Evolutionary conservation across 495 filamentous ascomycete species (phyloP).

Genomic region (Penicillium psychrofluorescens): DNA sequence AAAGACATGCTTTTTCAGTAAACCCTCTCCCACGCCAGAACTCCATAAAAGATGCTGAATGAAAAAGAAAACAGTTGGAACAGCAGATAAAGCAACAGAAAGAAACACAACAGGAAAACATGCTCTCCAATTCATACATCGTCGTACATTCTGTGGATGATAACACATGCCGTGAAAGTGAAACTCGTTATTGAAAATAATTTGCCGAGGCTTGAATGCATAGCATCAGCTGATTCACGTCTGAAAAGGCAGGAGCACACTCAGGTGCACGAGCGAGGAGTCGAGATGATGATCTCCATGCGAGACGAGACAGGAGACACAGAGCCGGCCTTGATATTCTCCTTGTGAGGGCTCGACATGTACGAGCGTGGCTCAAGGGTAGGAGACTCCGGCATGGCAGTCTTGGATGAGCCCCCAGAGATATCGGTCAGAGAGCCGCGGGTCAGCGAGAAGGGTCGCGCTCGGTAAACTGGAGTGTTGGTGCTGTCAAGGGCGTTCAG

Average conservation of each 20-base stretch:
- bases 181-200: background rate
- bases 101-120: background rate
- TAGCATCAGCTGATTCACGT: background rate
- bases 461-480: slow-evolving; percentile 22
- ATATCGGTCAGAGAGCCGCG: slow-evolving; percentile 25
- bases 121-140: slow-evolving; percentile 2
- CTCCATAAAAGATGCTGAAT: background rate
- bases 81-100: background rate
- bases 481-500: slow-evolving; percentile 24
- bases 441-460: slow-evolving; percentile 12
- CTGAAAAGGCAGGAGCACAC: background rate
- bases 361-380: slow-evolving; percentile 15
- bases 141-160: slow-evolving; percentile 13
- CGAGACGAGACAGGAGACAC: slow-evolving; percentile 29
- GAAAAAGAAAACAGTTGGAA: background rate
- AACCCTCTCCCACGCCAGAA: background rate
- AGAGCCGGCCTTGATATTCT: slow-evolving; percentile 25
- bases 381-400: slow-evolving; percentile 19
- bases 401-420: slow-evolving; percentile 26
- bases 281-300: slow-evolving; percentile 20
- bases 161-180: slow-evolving; percentile 9
- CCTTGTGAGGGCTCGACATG: slow-evolving; percentile 27
- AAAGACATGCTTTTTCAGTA: slow-evolving; percentile 4
- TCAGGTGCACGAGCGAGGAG: slow-evolving; percentile 14
- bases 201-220: too few species aligned